phyloP scores from a whole-genome alignment of 2,329 filamentous ascomycete species.

The Aspergillus puulaauensis region DNA sequence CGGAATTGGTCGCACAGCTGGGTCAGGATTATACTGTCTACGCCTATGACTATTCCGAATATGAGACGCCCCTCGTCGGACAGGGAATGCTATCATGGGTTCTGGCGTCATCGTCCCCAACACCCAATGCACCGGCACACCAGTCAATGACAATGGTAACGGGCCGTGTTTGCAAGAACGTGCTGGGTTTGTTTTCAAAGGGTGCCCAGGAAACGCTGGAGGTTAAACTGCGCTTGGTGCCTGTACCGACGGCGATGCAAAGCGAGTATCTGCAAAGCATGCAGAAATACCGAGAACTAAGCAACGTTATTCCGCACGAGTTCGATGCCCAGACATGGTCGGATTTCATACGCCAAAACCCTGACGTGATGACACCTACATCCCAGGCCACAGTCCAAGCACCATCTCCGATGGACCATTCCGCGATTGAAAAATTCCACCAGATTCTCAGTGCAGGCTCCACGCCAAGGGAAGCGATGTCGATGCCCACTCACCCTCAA shows the following conservation, averaged over 20 bases:
- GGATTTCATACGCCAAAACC: conserved; percentile 71
- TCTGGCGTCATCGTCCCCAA: conserved; percentile 61
- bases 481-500: conserved; percentile 27
- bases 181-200: conserved; percentile 78
- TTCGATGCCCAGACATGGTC: conserved; percentile 77
- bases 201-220: conserved; percentile 83
- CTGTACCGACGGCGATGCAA: conserved; percentile 65
- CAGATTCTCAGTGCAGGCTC: conserved; percentile 45
- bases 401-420: conserved; percentile 39
- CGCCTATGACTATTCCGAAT: conserved; percentile 93
- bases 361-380: conserved; percentile 39
- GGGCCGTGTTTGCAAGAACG: conserved; percentile 83
- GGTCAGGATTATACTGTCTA: conserved; percentile 93
- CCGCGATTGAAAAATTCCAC: conserved; percentile 47
- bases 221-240: conserved; percentile 83
- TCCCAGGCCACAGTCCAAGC: conserved; percentile 25
- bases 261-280: conserved; percentile 61
- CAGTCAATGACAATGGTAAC: conserved; percentile 72
- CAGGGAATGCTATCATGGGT: conserved; percentile 93
- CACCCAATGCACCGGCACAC: conserved; percentile 55
- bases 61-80: conserved; percentile 86
- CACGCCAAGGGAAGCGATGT: conserved; percentile 42
- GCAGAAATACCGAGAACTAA: conserved; percentile 60
- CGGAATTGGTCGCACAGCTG: conserved; percentile 74
- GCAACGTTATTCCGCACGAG: conserved; percentile 56